Evolutionary conservation across 768 basidiomycete species (phyloP).

Genomic region (Naganishia vishniacii): DNA sequence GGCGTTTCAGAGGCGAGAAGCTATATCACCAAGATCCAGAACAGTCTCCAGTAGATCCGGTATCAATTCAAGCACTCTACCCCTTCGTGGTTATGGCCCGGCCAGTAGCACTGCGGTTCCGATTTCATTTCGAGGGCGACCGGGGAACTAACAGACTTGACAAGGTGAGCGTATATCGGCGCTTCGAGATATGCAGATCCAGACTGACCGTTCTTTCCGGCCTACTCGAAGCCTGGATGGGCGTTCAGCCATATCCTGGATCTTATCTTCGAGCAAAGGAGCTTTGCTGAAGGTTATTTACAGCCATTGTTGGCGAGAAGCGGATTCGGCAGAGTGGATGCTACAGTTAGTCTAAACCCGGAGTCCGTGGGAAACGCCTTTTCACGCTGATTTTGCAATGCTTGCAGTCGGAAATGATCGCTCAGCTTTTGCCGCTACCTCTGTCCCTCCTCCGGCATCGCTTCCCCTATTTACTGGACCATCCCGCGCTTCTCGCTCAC

Average conservation of each 20-base stretch:
- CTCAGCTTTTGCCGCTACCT: slow-evolving; percentile 70
- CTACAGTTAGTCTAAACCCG: slow-evolving; percentile 59
- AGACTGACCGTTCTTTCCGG: too few species aligned
- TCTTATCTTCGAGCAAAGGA: slow-evolving; percentile 72
- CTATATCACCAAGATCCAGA: slow-evolving; percentile 48
- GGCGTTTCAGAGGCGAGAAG: slow-evolving; percentile 37
- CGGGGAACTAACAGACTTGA: slow-evolving; percentile 51
- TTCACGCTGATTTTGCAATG: too few species aligned
- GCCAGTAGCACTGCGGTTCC: slow-evolving; percentile 79
- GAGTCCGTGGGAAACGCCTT: background rate
- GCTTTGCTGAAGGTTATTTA: slow-evolving; percentile 69
- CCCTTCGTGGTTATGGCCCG: slow-evolving; percentile 76
- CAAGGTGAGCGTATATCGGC: background rate
- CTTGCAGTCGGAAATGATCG: slow-evolving; percentile 73
- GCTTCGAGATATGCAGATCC: too few species aligned
- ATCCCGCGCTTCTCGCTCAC: slow-evolving; percentile 83
- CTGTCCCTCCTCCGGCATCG: slow-evolving; percentile 69
- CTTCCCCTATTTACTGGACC: slow-evolving; percentile 65
- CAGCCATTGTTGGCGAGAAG: slow-evolving; percentile 66
- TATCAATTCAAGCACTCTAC: slow-evolving; percentile 61
- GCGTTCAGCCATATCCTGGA: slow-evolving; percentile 89
- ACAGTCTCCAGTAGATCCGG: slow-evolving; percentile 49
- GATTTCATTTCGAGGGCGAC: slow-evolving; percentile 85
- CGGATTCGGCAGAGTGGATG: slow-evolving; percentile 62
- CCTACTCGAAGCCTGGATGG: slow-evolving; percentile 97